Conservation (phyloP, 139 green algal genomes). For the Edaphochlamys debaryana region DNA sequence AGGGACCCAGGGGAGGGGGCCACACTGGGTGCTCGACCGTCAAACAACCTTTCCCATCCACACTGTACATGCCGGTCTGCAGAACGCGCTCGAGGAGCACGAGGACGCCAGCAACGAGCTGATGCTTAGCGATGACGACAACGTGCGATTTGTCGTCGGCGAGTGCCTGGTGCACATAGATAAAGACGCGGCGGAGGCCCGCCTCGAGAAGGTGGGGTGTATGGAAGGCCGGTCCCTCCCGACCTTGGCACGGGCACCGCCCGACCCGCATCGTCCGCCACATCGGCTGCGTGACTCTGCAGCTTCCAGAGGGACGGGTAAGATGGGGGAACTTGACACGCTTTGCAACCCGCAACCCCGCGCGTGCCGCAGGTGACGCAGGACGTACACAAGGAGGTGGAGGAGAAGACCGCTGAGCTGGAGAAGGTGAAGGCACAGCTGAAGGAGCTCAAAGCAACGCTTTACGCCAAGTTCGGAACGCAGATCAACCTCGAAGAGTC, state of each 20-base stretch:
- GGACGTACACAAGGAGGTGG: constrained; percentile 30
- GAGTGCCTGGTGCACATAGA: constrained; percentile 64
- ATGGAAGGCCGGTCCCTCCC: too few relatives aligned
- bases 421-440: constrained; percentile 33
- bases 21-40: too few relatives aligned
- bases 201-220: constrained; percentile 22
- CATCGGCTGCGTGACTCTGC: too few relatives aligned
- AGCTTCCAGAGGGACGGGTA: too few relatives aligned
- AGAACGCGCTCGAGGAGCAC: constrained; percentile 54
- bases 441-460: constrained; percentile 41
- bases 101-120: constrained; percentile 63
- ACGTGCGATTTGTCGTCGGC: constrained; percentile 50
- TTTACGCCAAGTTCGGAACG: constrained; percentile 63
- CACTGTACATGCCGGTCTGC: too few relatives aligned
- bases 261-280: too few relatives aligned
- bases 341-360: too few relatives aligned
- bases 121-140: constrained; percentile 61
- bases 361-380: constrained; percentile 21
- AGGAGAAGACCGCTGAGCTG: constrained; percentile 34
- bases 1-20: too few relatives aligned
- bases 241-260: too few relatives aligned
- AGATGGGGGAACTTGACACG: too few relatives aligned
- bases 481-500: constrained; percentile 65
- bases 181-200: constrained; percentile 55
- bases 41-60: too few relatives aligned